Percentiles rank a stretch among this genome's conserved stretches.
Conservation (phyloP, 2,329 filamentous ascomycete species). For the Periconia sp. region DNA sequence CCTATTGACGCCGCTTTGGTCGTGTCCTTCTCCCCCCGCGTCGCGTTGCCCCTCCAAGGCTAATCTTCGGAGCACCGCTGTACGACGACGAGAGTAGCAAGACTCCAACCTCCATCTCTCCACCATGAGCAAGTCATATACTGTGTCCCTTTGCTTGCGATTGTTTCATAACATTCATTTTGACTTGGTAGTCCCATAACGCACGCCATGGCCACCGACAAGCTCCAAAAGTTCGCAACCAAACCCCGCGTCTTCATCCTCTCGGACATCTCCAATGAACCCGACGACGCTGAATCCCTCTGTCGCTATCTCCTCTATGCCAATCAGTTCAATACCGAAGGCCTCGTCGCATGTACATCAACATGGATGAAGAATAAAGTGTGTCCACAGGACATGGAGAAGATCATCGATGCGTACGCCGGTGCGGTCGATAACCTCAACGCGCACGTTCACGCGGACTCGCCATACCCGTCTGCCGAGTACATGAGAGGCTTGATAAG, state of each 20-base stretch:
- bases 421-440: constrained; percentile 55
- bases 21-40: too few species aligned
- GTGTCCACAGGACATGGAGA: constrained; percentile 42
- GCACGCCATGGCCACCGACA: constrained; percentile 29
- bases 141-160: too few species aligned
- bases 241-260: constrained; percentile 49
- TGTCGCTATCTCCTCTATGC: constrained; percentile 46
- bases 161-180: too few species aligned
- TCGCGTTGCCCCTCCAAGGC: constrained; percentile 13
- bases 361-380: constrained; percentile 48
- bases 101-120: constrained; percentile 6
- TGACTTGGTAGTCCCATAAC: too few species aligned
- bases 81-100: constrained; percentile 21
- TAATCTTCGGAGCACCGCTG: constrained; percentile 21
- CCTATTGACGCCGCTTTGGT: constrained; percentile 20
- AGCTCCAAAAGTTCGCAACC: constrained; percentile 33
- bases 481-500: constrained; percentile 30
- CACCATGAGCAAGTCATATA: neutral
- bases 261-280: constrained; percentile 49
- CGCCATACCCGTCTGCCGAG: constrained; percentile 36
- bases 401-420: constrained; percentile 43
- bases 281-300: constrained; percentile 47
- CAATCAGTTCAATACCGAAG: constrained; percentile 48
- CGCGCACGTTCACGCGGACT: constrained; percentile 49
- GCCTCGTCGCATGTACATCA: constrained; percentile 48